Conservation (phyloP, 1,139 yeast genomes). For the Blastobotrys persicus region DNA sequence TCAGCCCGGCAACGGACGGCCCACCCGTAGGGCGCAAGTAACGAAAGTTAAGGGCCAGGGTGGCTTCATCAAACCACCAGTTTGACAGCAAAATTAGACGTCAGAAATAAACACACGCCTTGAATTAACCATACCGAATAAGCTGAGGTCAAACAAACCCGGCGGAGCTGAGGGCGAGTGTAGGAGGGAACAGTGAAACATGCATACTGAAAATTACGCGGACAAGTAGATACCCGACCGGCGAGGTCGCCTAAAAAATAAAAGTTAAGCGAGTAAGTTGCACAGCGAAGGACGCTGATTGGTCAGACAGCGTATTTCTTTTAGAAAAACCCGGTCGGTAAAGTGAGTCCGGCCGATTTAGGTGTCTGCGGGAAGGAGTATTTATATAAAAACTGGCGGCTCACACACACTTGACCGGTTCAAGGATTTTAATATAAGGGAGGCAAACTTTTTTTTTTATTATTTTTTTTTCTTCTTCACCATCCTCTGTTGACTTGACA, state of each 20-base stretch:
- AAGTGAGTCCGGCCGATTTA: neutral
- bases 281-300: slow-evolving; percentile 1
- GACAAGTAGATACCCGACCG: neutral
- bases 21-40: neutral
- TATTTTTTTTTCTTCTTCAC: too few species aligned
- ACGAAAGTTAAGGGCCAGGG: too few species aligned
- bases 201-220: neutral
- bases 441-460: too few species aligned
- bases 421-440: neutral
- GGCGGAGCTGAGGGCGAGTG: neutral
- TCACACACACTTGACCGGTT: neutral
- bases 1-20: neutral
- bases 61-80: too few species aligned
- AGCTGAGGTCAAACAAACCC: too few species aligned
- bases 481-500: too few species aligned
- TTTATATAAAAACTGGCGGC: neutral
- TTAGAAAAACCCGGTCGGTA: slow-evolving; percentile 7
- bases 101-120: too few species aligned
- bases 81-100: too few species aligned
- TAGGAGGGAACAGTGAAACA: neutral
- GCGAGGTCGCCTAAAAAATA: slow-evolving; percentile 6
- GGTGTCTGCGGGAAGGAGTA: too few species aligned
- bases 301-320: slow-evolving; percentile 2
- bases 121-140: too few species aligned
- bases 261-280: slow-evolving; percentile 7